phyloP scores from a whole-genome alignment of 1,284 basidiomycete genomes.

The Omphalotus olearius region DNA sequence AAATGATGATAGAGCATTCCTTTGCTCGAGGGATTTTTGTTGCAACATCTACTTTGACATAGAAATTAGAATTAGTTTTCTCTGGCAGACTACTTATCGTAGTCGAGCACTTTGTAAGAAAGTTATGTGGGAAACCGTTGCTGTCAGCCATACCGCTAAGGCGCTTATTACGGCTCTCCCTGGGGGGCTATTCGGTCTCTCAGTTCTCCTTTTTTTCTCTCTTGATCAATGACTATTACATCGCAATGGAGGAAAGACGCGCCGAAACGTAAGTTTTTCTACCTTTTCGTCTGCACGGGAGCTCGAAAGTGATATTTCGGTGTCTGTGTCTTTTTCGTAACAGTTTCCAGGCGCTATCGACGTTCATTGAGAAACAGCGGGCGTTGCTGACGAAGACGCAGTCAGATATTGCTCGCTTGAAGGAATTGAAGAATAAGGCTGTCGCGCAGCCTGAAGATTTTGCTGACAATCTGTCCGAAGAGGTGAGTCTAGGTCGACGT shows the following conservation, averaged over 20 bases:
- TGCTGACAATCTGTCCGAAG: constrained; percentile 22
- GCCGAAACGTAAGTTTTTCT: constrained; percentile 47
- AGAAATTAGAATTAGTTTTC: too few species aligned
- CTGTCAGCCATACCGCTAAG: too few species aligned
- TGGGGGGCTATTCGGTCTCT: too few species aligned
- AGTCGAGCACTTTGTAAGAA: too few species aligned
- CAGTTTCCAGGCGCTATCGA: constrained; percentile 64
- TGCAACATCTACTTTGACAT: too few species aligned
- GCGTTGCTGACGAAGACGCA: constrained; percentile 52
- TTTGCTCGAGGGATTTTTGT: too few species aligned
- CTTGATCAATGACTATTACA: constrained; percentile 16
- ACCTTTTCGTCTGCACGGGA: not conserved
- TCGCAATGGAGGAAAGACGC: constrained; percentile 50
- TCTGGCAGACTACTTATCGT: too few species aligned
- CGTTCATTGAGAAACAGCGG: constrained; percentile 59
- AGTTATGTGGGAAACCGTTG: too few species aligned
- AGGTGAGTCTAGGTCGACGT: constrained; percentile 14
- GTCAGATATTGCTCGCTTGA: constrained; percentile 54
- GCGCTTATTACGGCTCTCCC: too few species aligned
- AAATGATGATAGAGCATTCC: too few species aligned
- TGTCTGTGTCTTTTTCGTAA: not conserved
- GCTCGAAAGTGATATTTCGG: constrained; percentile 7
- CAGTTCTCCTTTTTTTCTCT: not conserved
- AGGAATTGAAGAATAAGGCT: constrained; percentile 35
- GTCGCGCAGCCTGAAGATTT: constrained; percentile 28